Base-by-base conservation (phyloP, 116 monocot genomes). In the Trichopus zeylanicus region DNA sequence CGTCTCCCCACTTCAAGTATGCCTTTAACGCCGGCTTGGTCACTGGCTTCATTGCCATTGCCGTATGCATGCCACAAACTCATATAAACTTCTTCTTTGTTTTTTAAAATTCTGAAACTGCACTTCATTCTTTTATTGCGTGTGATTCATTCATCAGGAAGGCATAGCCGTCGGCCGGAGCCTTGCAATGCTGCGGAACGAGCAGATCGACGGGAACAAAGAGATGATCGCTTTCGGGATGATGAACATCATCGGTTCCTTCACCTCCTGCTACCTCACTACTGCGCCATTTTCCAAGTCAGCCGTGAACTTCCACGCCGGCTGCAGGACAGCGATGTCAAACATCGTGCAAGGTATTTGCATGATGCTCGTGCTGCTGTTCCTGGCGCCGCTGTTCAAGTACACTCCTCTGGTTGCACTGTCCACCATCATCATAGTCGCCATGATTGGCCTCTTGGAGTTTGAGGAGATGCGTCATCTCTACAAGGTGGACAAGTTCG, bases 251-350 rank as follows among this genome's bases (percentile, higher is more conserved):
- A 67, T 53, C 29, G 88, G 93, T 1, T 93, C 93, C 32, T 77
- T 85, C 57, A 75, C 74, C 55, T 93, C 93, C 13, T 88, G 93
- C 64, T 93, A 88, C 62, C 59, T 93, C 18, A 93, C 92, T 19
- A 77, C 92, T 85, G 88, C 84, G 9, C 88, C 93, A 5, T 93
- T 93, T 46, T 93, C 93, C 3, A 93, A 88, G 58, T 84, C 93
- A 13, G 93, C 93, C 0, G 85, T 93, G 27, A 93, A 93, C 53
- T 71, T 60, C 26, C 68, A 78, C 26, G 73, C 88, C 0, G 93
- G 93, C 20, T 78, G 81, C 67, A 75, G 55, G 61, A 76, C 93
- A 24, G 62, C 81, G 15, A 84, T 93, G 81, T 73, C 88, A 0
- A 93, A 93, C 22, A 71, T 79, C 18, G 64, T 93, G 21, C 79